Conservation (phyloP, 805 yeast species). For the Candida xyloterini region DNA sequence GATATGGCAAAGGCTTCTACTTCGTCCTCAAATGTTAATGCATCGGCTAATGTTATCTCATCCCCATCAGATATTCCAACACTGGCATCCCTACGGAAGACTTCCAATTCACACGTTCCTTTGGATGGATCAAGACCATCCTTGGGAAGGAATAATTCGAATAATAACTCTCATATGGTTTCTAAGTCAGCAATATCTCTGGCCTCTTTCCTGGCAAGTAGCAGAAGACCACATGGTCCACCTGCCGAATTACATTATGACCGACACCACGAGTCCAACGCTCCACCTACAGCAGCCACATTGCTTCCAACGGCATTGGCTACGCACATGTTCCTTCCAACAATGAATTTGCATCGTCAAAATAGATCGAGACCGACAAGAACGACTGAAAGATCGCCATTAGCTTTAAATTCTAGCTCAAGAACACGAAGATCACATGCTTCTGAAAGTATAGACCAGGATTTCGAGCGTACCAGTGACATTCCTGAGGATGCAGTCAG, state of each 20-base stretch:
- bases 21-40: slow-evolving; percentile 24
- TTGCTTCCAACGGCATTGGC: slow-evolving; percentile 57
- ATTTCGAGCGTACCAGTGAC: neutral
- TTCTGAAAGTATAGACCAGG: neutral
- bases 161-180: slow-evolving; percentile 25
- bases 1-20: slow-evolving; percentile 31
- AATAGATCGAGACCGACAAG: slow-evolving; percentile 5
- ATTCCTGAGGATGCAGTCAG: slow-evolving; percentile 2
- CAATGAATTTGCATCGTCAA: slow-evolving; percentile 33
- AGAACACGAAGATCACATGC: neutral
- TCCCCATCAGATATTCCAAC: slow-evolving; percentile 17
- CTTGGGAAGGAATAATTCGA: slow-evolving; percentile 14
- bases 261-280: slow-evolving; percentile 46
- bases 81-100: slow-evolving; percentile 18
- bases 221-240: slow-evolving; percentile 31
- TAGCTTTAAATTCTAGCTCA: slow-evolving; percentile 2
- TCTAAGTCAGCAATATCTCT: slow-evolving; percentile 40
- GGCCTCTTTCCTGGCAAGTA: slow-evolving; percentile 38
- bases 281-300: slow-evolving; percentile 59
- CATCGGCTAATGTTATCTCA: slow-evolving; percentile 17
- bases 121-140: slow-evolving; percentile 13
- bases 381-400: slow-evolving; percentile 1
- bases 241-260: slow-evolving; percentile 25
- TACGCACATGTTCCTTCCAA: slow-evolving; percentile 60
- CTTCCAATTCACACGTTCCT: slow-evolving; percentile 13